Evolutionary conservation across 495 filamentous ascomycete species (phyloP), one percentile per base, ranked within the genome.

Genomic region (Penicillium simplicissimum): DNA sequence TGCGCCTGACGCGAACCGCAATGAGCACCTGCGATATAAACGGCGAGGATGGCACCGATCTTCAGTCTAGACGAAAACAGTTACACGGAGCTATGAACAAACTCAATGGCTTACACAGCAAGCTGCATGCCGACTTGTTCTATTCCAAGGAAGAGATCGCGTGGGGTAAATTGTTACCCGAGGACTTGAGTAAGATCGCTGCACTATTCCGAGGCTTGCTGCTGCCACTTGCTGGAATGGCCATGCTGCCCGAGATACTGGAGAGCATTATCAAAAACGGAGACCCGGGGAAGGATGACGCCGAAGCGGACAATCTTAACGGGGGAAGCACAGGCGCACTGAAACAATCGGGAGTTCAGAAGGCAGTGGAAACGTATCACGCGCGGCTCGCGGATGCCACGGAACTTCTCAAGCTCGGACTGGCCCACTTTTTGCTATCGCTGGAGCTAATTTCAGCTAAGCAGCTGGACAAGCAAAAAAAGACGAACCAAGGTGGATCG

Each of bases 131-230:
- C 0, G 89, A 92, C 67, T 64, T 91, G 7, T 76, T 84, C 3
- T 91, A 91, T 66, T 90, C 87, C 0, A 92, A 90, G 61, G 79
- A 88, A 15, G 89, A 92, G 62, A 68, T 87, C 19, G 87, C 88
- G 0, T 87, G 79, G 74, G 89, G 88, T 8, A 91, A 89, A 55
- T 70, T 91, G 15, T 76, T 81, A 40, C 82, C 88, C 3, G 78
- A 85, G n/a, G 89, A 91, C 59, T 61, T 93, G 8, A 74, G 80
- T 43, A 70, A 80, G 15, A 76, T 90, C 3, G 79, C 78, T 34
- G 77, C 74, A 36, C 67, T 84, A 1, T 72, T 90, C 8, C 82
- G 84, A 14, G 75, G 68, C 19, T 77, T 90, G 37, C 74, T 90
- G 33, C 72, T 90, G 3, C 90, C 89, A 0, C 64, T 90, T 0